Evolutionary conservation across 495 filamentous ascomycete genomes (phyloP), one percentile per base, ranked within the genome.

Genomic region (Hypoxylon fragiforme): DNA sequence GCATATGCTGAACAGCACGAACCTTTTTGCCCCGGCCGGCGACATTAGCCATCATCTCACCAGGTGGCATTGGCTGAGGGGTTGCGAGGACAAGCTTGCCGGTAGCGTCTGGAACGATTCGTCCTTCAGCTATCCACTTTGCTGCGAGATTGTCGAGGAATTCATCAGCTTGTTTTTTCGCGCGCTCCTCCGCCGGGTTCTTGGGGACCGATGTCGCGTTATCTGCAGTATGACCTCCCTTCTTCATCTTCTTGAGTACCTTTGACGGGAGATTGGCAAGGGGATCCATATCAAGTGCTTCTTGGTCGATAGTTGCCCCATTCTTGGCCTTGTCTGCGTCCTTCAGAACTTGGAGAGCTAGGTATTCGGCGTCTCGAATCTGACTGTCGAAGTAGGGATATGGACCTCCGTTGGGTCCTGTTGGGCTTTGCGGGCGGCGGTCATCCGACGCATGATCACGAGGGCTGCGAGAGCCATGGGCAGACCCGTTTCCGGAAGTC

Each of bases 251-350:
- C 7, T 43, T 28, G 19, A 46, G 14, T 31, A 46, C 41, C 24
- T 5, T 30, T 15, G 26, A n/a, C n/a, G n/a, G n/a, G n/a, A n/a
- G n/a, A n/a, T n/a, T n/a, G n/a, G n/a, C n/a, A n/a, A n/a, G n/a
- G n/a, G n/a, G n/a, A n/a, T n/a, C n/a, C n/a, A n/a, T n/a, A n/a
- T n/a, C 34, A 3, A 59, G 21, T 20, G 44, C 43, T 18, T 53
- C 30, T 3, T 54, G 44, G 16, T 54, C 50, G 6, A 21, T 22
- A 34, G 46, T 11, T 15, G 44, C 40, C 32, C 55, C 50, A 24
- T 11, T 37, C 18, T 19, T 36, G 26, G 50, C 40, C 49, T 7
- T 21, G 18, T 44, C 50, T 19, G 19, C 24, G 8, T 47, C 31
- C n/a, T 14, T 9, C 18, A 32, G 45, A n/a, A n/a, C n/a, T n/a